phyloP scores from a whole-genome alignment of 257 asterid genomes.

The Nicotiana undulata region DNA sequence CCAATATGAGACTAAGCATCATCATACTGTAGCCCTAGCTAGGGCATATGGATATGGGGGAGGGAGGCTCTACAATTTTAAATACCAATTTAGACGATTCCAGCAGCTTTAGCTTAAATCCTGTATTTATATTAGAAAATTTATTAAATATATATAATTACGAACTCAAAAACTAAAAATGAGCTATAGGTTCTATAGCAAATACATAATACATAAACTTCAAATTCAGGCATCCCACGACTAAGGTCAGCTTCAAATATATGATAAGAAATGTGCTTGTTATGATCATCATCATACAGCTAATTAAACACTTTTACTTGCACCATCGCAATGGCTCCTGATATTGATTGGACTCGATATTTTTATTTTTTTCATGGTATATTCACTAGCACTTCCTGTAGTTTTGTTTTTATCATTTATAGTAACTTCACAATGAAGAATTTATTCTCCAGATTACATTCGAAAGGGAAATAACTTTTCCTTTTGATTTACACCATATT shows the following conservation, averaged over 20 bases:
- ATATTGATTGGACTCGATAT: background rate
- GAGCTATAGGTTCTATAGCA: no score
- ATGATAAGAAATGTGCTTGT: constrained; percentile 7
- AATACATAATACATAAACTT: no score
- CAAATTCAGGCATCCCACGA: background rate
- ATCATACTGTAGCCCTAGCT: background rate
- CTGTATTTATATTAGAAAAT: no score
- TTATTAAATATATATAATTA: no score
- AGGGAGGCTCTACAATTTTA: no score
- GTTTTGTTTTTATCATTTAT: background rate
- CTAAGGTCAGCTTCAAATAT: background rate
- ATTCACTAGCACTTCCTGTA: constrained; percentile 7
- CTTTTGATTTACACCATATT: background rate
- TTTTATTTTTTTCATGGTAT: constrained; percentile 1
- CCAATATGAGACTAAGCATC: background rate
- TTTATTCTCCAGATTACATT: constrained; percentile 10
- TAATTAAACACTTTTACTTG: background rate
- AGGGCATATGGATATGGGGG: background rate
- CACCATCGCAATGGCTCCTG: background rate
- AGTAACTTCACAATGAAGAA: constrained; percentile 3
- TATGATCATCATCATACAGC: constrained; percentile 4
- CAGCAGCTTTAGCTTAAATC: no score
- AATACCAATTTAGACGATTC: fast-evolving
- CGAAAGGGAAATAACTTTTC: background rate
- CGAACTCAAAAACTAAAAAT: no score